These are phyloP conservation scores for Penicillium tannophilum DNA, from an alignment of 495 filamentous ascomycete genomes.

Conservation along the genomic window DNA sequence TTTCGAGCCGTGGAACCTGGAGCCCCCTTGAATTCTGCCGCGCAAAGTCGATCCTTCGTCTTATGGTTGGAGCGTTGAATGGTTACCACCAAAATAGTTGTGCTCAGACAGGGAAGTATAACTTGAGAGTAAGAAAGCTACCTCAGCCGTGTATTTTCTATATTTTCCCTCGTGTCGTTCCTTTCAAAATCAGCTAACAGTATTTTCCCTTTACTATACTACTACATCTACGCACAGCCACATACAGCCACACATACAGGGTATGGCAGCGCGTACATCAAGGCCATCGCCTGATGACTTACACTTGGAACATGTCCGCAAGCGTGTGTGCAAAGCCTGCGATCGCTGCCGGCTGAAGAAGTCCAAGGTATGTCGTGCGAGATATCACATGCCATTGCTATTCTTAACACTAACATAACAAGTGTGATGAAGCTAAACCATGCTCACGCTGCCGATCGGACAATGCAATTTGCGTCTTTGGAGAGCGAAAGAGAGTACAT, in stretches of 20 bases:
- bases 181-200: background rate
- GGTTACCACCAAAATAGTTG: background rate
- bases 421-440: slow-evolving; percentile 3
- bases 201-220: background rate
- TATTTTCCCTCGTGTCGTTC: background rate
- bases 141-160: background rate
- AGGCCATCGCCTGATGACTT: background rate
- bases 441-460: slow-evolving; percentile 5
- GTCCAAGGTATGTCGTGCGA: slow-evolving; percentile 3
- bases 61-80: background rate
- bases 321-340: slow-evolving; percentile 10
- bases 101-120: background rate
- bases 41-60: background rate
- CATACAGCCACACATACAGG: background rate
- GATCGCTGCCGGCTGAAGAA: slow-evolving; percentile 7
- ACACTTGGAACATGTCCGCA: background rate
- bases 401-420: background rate
- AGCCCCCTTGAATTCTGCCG: background rate
- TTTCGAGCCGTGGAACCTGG: background rate
- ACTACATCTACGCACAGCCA: background rate
- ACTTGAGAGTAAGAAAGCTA: background rate
- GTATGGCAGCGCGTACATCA: background rate
- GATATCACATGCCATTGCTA: background rate
- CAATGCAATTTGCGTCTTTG: slow-evolving; percentile 2
- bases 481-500: background rate